These are phyloP conservation scores for Aspergillus sp. DNA, from an alignment of 2,329 filamentous ascomycete species.

Conservation along the genomic window DNA sequence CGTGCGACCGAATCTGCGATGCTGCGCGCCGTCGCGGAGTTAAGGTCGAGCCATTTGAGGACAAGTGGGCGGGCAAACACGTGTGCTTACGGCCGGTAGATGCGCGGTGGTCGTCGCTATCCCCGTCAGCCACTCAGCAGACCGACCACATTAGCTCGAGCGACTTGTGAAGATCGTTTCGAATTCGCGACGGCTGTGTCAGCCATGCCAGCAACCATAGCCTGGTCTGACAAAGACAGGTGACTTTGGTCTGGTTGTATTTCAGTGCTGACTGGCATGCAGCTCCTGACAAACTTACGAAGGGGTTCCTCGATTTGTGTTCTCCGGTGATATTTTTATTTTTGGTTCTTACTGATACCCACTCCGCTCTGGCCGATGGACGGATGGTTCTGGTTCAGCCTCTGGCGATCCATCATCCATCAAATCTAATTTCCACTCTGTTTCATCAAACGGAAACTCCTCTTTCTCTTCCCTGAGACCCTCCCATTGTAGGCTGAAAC, in stretches of 20 bases:
- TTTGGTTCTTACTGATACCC: neutral
- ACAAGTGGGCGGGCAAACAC: constrained; percentile 14
- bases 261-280: neutral
- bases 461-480: neutral
- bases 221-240: neutral
- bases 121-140: neutral
- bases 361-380: neutral
- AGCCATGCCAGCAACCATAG: neutral
- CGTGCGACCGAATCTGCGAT: constrained; percentile 26
- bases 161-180: neutral
- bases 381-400: neutral
- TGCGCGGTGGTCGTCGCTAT: constrained; percentile 24
- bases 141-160: neutral
- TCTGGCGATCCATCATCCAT: neutral
- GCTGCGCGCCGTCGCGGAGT: constrained; percentile 25
- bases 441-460: neutral
- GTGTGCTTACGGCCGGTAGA: constrained; percentile 24
- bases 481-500: neutral
- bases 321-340: neutral
- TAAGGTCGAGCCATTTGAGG: constrained; percentile 22
- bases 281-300: neutral
- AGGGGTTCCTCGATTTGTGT: neutral
- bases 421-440: neutral
- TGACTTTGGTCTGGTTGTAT: neutral
- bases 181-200: neutral